Evolutionary conservation across 2,329 filamentous ascomycete genomes (phyloP).

Genomic region (Verticillium tricorpus): DNA sequence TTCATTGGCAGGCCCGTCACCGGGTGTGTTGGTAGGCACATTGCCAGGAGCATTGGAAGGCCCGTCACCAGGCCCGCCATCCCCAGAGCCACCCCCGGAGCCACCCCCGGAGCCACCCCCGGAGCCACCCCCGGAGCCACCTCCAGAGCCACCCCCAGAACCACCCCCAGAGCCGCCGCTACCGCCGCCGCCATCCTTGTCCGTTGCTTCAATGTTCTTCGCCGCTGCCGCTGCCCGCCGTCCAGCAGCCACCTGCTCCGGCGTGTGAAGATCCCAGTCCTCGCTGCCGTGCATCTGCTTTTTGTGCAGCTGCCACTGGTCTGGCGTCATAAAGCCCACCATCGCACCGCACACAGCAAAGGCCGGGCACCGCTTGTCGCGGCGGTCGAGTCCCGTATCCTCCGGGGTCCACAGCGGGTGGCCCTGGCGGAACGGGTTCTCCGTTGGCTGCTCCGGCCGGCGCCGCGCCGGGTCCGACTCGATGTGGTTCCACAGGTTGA

Average conservation of each 20-base stretch:
- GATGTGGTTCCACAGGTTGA: constrained; percentile 8
- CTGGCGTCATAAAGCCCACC: constrained; percentile 13
- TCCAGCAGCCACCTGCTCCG: neutral
- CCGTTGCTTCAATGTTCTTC: neutral
- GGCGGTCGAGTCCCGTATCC: constrained; percentile 8
- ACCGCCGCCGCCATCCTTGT: neutral
- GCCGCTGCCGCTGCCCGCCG: neutral
- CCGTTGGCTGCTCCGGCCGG: neutral
- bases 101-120: too few species aligned
- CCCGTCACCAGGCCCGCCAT: too few species aligned
- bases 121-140: too few species aligned
- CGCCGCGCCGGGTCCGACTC: neutral
- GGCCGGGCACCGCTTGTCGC: constrained; percentile 12
- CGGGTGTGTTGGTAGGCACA: too few species aligned
- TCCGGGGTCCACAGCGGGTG: constrained; percentile 11
- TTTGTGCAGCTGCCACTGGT: constrained; percentile 11
- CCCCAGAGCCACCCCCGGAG: too few species aligned
- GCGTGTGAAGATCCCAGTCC: neutral
- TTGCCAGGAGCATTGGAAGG: too few species aligned
- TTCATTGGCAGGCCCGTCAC: too few species aligned
- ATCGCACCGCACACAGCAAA: constrained; percentile 13
- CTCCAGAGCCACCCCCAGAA: too few species aligned
- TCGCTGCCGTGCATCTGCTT: constrained; percentile 6
- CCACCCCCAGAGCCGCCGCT: neutral
- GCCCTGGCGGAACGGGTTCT: constrained; percentile 8